Base-by-base conservation (phyloP, 1,139 yeast species). In the Martiniozyma asiatica region DNA sequence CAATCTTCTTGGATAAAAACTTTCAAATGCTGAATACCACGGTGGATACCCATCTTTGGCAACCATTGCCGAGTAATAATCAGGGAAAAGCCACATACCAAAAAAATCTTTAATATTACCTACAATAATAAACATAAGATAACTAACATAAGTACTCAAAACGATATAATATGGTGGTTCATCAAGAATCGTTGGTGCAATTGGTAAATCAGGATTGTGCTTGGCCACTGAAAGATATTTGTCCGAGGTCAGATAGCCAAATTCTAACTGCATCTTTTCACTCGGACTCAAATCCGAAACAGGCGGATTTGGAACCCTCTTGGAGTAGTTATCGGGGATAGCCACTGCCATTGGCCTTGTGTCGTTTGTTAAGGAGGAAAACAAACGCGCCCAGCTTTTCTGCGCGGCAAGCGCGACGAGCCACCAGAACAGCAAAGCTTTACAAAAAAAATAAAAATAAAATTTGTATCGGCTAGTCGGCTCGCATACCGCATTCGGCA, bases 1-100 rank as follows among this genome's bases (percentile, higher is more conserved):
- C 63, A 89, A 68, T 47, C 97, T 74, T 48, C 99, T 77, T 26
- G 87, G 79, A 54, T 87, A 89, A 51, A 89, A 92, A 43, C 82
- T 74, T 55, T 89, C 99, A 53, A 89, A 87, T 29, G 85, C 92
- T 27, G 92, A 81, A 46, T 79, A 81, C 79, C 95, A 78, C 23
- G 99, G 97, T 20, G 98, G 97, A 49, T 82, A 77, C 1, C 99
- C 99, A 51, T 89, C 75, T 39, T 68, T 65, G 49, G 81, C 92
- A 32, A 78, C 60, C 37, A 87, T 64, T 44, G 81, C 78, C 27
- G 60, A 59, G 52, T 76, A 77, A 38, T 65, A 66, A 31, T 70
- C 63, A 15, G 81, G 78, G 47, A 68, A 68, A 52, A 87, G 78
- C 17, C 64, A 59, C 51, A 79, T 72, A 30, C 94, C 95, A 38